Evolutionary conservation across 2,329 filamentous ascomycete genomes (phyloP).

Genomic region (Nemania sp.): DNA sequence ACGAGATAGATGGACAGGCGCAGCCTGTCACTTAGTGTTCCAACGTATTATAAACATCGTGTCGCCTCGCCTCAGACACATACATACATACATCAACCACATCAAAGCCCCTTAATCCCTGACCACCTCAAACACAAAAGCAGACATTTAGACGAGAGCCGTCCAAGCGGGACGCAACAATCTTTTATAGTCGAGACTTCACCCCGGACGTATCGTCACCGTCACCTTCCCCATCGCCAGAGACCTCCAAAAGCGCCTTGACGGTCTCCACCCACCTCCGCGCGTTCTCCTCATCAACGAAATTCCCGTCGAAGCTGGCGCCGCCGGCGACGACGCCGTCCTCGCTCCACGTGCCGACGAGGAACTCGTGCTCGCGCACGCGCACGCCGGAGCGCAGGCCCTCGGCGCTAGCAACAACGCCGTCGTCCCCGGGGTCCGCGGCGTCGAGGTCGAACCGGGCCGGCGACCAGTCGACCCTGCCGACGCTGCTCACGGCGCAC

Average conservation of each 20-base stretch:
- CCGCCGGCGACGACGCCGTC: slow-evolving; percentile 18
- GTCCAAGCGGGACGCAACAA: background rate
- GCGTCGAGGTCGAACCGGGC: slow-evolving; percentile 12
- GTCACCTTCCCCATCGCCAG: background rate
- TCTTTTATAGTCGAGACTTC: slow-evolving; percentile 16
- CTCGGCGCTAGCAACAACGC: slow-evolving; percentile 22
- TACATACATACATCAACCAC: background rate
- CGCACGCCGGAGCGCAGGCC: slow-evolving; percentile 14
- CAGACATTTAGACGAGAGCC: background rate
- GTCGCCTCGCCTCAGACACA: background rate
- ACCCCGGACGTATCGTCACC: background rate
- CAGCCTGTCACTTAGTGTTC: background rate
- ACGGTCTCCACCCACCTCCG: slow-evolving; percentile 22
- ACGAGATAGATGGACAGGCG: too few species aligned
- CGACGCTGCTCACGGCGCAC: slow-evolving; percentile 26
- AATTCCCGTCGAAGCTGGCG: slow-evolving; percentile 27
- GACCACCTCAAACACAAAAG: background rate
- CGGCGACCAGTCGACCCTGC: slow-evolving; percentile 21
- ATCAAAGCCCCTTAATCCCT: background rate
- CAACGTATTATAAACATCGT: background rate
- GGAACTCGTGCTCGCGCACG: slow-evolving; percentile 25
- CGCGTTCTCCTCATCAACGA: slow-evolving; percentile 19
- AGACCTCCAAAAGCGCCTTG: slow-evolving; percentile 19
- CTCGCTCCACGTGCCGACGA: slow-evolving; percentile 22
- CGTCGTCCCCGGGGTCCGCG: slow-evolving; percentile 20